Percentiles rank a stretch among this genome's conserved stretches.
Evolutionary conservation across 345 rosid species (phyloP).

Genomic region (Lepidium didymum): DNA sequence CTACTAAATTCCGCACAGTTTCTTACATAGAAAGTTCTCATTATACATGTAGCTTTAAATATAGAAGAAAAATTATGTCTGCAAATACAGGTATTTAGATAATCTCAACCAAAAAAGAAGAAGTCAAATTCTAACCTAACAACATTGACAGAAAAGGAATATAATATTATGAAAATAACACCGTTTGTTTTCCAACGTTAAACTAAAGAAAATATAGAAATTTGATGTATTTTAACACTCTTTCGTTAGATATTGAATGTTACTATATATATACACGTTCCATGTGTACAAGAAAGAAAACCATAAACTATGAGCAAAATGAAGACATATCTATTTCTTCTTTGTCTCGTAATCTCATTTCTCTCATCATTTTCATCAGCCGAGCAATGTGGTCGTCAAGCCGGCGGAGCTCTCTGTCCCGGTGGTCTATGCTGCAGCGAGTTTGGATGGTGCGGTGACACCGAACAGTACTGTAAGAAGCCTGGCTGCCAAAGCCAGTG

Average conservation of each 20-base stretch:
- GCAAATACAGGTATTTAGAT: background rate
- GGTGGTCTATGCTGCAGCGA: slow-evolving; percentile 35
- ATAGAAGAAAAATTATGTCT: background rate
- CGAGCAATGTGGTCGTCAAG: slow-evolving; percentile 53
- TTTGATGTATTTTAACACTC: background rate
- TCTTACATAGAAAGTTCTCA: background rate
- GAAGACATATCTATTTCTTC: slow-evolving; percentile 5
- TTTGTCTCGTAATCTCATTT: slow-evolving; percentile 3
- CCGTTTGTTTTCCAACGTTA: background rate
- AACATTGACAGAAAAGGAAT: too few relatives aligned
- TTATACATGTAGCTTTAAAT: background rate
- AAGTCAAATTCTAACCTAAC: too few relatives aligned
- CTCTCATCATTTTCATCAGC: slow-evolving; percentile 16
- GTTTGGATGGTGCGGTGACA: slow-evolving; percentile 50
- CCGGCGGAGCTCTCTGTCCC: slow-evolving; percentile 45
- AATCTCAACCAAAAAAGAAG: background rate
- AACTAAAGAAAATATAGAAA: background rate
- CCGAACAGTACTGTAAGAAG: slow-evolving; percentile 29
- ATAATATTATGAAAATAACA: background rate
- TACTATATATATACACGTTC: slow-evolving; percentile 5
- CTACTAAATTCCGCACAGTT: background rate
- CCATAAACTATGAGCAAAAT: slow-evolving; percentile 11
- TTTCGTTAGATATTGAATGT: background rate
- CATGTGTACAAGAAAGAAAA: background rate
- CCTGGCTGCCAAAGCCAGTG: slow-evolving; percentile 64